A percentile compares a stretch with the other conserved stretches of the same genome.
These are phyloP conservation scores for Citrullus colocynthis DNA, from an alignment of 306 rosid genomes.

Conservation along the genomic window DNA sequence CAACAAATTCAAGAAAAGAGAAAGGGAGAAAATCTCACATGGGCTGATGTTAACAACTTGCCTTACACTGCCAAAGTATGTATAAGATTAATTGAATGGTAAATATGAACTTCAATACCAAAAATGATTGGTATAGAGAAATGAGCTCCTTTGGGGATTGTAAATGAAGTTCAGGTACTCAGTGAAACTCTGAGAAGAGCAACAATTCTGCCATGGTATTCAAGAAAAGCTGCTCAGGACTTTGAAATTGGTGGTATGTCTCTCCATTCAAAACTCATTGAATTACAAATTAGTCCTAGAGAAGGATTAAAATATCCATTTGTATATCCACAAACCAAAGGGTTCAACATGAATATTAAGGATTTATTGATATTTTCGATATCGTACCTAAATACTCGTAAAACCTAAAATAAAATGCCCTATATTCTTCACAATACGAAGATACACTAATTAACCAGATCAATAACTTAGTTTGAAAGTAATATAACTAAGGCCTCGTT, in stretches of 20 bases:
- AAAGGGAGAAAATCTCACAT: slow-evolving; percentile 45
- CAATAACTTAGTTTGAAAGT: too few species aligned
- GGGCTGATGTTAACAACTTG: slow-evolving; percentile 68
- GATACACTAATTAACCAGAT: too few species aligned
- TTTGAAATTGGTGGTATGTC: slow-evolving; percentile 58
- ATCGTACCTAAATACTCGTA: not conserved
- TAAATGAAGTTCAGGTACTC: slow-evolving; percentile 36
- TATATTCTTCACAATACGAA: too few species aligned
- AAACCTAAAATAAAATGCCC: too few species aligned
- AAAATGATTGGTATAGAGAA: not conserved
- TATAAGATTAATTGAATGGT: not conserved
- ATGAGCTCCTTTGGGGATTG: not conserved
- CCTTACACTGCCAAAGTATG: slow-evolving; percentile 63
- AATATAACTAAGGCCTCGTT: too few species aligned
- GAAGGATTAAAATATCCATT: not conserved
- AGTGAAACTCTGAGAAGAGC: slow-evolving; percentile 79
- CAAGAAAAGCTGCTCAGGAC: slow-evolving; percentile 78
- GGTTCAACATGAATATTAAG: not conserved
- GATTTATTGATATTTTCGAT: too few species aligned
- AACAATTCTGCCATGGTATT: slow-evolving; percentile 73
- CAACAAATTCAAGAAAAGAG: slow-evolving; percentile 41
- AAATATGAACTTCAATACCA: not conserved
- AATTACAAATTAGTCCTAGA: not conserved
- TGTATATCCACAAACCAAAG: not conserved
- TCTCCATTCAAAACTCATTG: not conserved